A percentile compares a stretch with the other conserved stretches of the same genome.
phyloP scores from a whole-genome alignment of 1,139 yeast species.

The Diutina neorugosa region DNA sequence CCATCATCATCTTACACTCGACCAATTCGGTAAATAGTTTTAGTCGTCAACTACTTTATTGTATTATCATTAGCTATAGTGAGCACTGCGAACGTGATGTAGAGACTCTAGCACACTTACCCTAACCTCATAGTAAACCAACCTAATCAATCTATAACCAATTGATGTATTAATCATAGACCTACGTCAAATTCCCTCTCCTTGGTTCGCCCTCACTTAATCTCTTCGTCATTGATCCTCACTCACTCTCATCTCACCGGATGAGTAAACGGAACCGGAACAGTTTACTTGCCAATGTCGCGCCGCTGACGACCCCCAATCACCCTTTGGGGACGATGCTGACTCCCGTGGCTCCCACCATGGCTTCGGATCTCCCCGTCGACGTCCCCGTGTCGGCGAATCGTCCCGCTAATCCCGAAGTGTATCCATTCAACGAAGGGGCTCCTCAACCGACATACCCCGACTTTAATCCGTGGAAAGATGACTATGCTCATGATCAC shows the following conservation, averaged over 20 bases:
- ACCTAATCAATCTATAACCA: no score
- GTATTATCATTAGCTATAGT: no score
- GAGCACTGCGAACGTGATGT: no score
- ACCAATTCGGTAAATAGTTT: no score
- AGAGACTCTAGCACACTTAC: no score
- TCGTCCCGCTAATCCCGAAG: not conserved
- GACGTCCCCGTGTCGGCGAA: not conserved
- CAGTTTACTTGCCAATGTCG: not conserved
- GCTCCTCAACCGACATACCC: slow-evolving; percentile 34
- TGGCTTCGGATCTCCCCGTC: not conserved
- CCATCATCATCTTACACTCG: no score
- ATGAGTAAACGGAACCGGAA: slow-evolving; percentile 1
- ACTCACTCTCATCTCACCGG: not conserved
- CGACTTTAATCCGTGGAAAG: slow-evolving; percentile 73
- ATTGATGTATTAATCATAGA: no score
- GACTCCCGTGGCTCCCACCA: not conserved
- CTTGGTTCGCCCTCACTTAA: no score
- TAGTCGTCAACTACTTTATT: no score
- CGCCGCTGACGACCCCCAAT: not conserved
- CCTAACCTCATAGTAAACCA: no score
- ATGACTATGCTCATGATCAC: slow-evolving; percentile 24
- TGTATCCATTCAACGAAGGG: slow-evolving; percentile 1
- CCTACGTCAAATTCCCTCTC: not conserved
- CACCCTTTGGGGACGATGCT: not conserved
- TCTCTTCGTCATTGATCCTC: not conserved